A percentile compares a stretch with the other conserved stretches of the same genome.
These are phyloP conservation scores for Aechmea fasciata DNA, from an alignment of 176 grass and related monocot genomes.

Conservation along the genomic window DNA sequence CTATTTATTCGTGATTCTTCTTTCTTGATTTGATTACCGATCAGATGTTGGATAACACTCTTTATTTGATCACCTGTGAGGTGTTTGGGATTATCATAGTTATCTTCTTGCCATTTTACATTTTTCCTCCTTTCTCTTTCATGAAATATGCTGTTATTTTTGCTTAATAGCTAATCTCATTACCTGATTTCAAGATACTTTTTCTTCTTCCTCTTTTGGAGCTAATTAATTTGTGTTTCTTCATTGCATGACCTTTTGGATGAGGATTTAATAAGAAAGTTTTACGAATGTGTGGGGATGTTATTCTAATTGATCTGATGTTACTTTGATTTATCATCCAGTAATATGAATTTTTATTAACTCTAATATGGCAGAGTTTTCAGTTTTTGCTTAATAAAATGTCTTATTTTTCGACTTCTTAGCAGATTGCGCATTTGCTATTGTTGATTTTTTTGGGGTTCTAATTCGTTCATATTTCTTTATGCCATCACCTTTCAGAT, in stretches of 20 bases:
- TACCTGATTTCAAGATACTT: not conserved
- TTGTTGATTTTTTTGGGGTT: constrained; percentile 5
- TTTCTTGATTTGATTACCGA: constrained; percentile 11
- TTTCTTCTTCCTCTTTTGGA: not conserved
- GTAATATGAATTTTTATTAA: too few relatives aligned
- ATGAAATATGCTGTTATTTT: not conserved
- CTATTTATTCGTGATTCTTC: not conserved
- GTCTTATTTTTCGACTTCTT: too few relatives aligned
- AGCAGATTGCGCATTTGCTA: too few relatives aligned
- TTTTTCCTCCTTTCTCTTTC: not conserved
- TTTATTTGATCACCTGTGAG: not conserved
- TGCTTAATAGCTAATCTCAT: not conserved
- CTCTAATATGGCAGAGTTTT: too few relatives aligned
- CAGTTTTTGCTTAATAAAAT: too few relatives aligned
- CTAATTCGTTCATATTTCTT: constrained; percentile 1
- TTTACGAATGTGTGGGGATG: too few relatives aligned
- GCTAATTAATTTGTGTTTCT: constrained; percentile 1
- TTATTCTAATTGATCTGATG: too few relatives aligned
- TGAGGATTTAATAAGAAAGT: not conserved
- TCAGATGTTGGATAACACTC: constrained; percentile 7
- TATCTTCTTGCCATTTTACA: not conserved
- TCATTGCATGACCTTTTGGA: constrained; percentile 3
- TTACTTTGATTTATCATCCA: too few relatives aligned
- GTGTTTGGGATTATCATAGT: constrained; percentile 3
- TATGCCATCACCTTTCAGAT: not conserved